phyloP scores from a whole-genome alignment of 768 basidiomycete genomes.

The Flagelloscypha sp. region DNA sequence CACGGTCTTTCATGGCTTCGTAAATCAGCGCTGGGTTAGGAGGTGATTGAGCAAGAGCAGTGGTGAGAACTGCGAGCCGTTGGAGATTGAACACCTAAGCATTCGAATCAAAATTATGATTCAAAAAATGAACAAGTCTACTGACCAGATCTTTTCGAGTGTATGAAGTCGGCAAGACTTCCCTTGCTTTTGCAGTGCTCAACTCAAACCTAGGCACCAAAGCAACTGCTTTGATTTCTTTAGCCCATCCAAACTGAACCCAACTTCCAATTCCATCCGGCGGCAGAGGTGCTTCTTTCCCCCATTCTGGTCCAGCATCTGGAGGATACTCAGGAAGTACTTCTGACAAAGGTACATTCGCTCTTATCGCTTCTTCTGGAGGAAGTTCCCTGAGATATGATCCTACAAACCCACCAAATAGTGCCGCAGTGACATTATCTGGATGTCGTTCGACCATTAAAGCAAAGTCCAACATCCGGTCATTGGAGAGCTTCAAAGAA shows the following conservation, averaged over 20 bases:
- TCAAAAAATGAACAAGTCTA: constrained; percentile 11
- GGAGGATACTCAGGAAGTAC: constrained; percentile 93
- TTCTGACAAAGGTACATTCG: constrained; percentile 89
- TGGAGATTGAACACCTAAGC: constrained; percentile 93
- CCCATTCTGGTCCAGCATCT: constrained; percentile 91
- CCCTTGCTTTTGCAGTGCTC: constrained; percentile 89
- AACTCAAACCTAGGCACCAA: constrained; percentile 95
- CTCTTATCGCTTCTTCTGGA: constrained; percentile 68
- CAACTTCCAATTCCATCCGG: constrained; percentile 91
- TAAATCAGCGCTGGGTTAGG: constrained; percentile 96
- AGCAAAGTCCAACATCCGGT: constrained; percentile 86
- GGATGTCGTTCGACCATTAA: constrained; percentile 99
- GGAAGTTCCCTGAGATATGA: constrained; percentile 91
- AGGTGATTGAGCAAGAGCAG: constrained; percentile 82
- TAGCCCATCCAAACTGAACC: constrained; percentile 81
- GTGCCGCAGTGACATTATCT: constrained; percentile 96
- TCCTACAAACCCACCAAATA: constrained; percentile 95
- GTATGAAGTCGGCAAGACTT: constrained; percentile 79
- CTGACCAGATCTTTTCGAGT: constrained; percentile 85
- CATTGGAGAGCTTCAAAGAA: constrained; percentile 53
- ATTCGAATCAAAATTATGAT: constrained; percentile 4
- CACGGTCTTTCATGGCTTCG: constrained; percentile 97
- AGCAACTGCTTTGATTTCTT: constrained; percentile 81
- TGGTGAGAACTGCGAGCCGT: constrained; percentile 90
- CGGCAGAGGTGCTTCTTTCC: constrained; percentile 76